These are phyloP conservation scores for Staphylotrichum tortipilum DNA, from an alignment of 495 filamentous ascomycete genomes.

Conservation along the genomic window DNA sequence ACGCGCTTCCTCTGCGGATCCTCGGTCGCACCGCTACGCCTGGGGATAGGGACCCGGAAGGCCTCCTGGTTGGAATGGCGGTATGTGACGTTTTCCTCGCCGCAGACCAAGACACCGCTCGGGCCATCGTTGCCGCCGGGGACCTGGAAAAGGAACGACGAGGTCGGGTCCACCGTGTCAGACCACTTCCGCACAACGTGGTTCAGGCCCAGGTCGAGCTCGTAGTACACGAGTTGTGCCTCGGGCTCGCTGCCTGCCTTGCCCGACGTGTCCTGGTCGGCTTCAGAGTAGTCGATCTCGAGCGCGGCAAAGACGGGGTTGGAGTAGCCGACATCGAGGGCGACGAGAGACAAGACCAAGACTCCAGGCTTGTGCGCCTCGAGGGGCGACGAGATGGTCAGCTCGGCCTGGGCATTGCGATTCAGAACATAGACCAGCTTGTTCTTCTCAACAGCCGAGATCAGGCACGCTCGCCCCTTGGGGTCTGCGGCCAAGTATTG, in stretches of 20 bases:
- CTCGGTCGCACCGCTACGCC: slow-evolving; percentile 76
- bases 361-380: slow-evolving; percentile 96
- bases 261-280: slow-evolving; percentile 84
- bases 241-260: slow-evolving; percentile 72
- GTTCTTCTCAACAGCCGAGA: slow-evolving; percentile 95
- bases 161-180: slow-evolving; percentile 83
- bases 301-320: slow-evolving; percentile 93
- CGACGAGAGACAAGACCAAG: slow-evolving; percentile 75
- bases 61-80: slow-evolving; percentile 85
- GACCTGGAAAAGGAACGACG: slow-evolving; percentile 87
- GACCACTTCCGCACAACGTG: slow-evolving; percentile 95
- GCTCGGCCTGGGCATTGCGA: slow-evolving; percentile 83
- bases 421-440: slow-evolving; percentile 99
- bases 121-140: slow-evolving; percentile 90
- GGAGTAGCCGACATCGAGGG: slow-evolving; percentile 89
- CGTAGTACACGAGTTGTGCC: slow-evolving; percentile 91
- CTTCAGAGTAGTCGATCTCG: slow-evolving; percentile 86
- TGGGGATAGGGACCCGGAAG: slow-evolving; percentile 81
- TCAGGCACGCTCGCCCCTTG: slow-evolving; percentile 87
- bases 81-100: slow-evolving; percentile 90
- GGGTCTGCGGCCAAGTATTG: slow-evolving; percentile 93
- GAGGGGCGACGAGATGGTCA: slow-evolving; percentile 94
- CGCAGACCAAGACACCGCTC: slow-evolving; percentile 89
- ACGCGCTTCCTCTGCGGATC: slow-evolving; percentile 82
- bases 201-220: slow-evolving; percentile 87